Evolutionary conservation across 768 basidiomycete genomes (phyloP), one percentile per base, ranked within the genome.

Genomic region (Amyloporia xantha): DNA sequence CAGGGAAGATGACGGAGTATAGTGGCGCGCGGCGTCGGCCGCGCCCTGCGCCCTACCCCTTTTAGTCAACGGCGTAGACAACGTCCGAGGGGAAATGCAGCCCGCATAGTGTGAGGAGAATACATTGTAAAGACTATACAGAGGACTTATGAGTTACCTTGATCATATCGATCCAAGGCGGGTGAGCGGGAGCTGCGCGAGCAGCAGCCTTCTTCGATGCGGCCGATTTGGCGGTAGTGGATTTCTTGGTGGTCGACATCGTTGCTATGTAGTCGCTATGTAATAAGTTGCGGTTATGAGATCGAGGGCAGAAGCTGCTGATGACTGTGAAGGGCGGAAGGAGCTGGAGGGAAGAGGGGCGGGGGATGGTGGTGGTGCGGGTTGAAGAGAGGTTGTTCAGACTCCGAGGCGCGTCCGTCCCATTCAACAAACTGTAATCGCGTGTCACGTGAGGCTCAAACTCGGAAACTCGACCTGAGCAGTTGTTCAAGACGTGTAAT

Each of bases 151-250:
- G 19, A 47, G 73, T 62, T 59, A 85, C 86, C 75, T 86, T 87
- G 66, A 89, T 87, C 86, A 89, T 89, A 48, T 88, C 84, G 49
- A 76, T 66, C 81, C 82, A 84, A 50, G 75, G 63, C 11, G 82
- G 82, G 58, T 83, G 81, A 36, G 75, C 50, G 46, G 64, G 55
- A 23, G 60, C 55, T 49, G 71, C 60, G 41, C 68, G 69, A 47
- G 70, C 57, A 17, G 71, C 63, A 28, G 69, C 57, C 67, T 76
- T 80, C 62, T 75, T 65, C 41, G 69, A 54, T 46, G 62, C 56
- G 48, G 72, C 61, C 28, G 75, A 55, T 63, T 79, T 82, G 69
- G 73, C 78, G 40, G 73, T 47, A 27, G 69, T 68, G 20, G 71
- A 44, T 59, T 65, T 67, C 60, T 63, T 68, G 13, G 63, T 47